Base-by-base conservation (phyloP, 208 protist species). In the Leishmania amazonensis region DNA sequence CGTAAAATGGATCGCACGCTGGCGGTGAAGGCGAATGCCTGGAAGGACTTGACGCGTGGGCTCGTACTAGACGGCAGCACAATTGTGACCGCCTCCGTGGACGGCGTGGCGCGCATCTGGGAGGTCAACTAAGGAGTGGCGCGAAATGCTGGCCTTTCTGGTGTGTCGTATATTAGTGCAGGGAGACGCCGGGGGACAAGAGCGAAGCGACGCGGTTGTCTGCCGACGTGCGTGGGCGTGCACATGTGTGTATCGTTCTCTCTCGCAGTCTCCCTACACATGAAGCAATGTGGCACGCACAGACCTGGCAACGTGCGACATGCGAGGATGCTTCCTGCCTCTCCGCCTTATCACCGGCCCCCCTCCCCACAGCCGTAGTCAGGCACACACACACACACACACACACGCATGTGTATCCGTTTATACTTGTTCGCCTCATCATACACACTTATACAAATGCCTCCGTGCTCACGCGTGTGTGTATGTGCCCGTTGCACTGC, bases 21-120 rank as follows among this genome's bases (percentile, higher is more conserved):
- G 72, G 90, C 93, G 42, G 82, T 85, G 1, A 94, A 92, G 72
- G 78, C 90, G 47, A 93, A 93, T 60, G 94, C 94, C 28, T 97
- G 93, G 94, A 94, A 94, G 77, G 93, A 95, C 68, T 82, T 97
- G 31, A 97, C 94, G 35, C 90, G 94, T 49, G 94, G 94, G 3
- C 85, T 97, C n/a, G 89, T 95, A 51, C 93, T 97, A 60, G 92
- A 95, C 62, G 90, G 83, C 35, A 91, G 93, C 77, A 81, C 82
- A 6, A 88, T 97, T 53, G 89, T 97, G 40, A 97, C 91, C 31
- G 94, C 94, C 15, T 97, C 94, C 67, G 94, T 95, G 24, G 94
- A 97, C 84, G 94, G 94, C 17, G 88, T 95, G 31, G 85, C 93
- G 24, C 87, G 94, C 38, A 96, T 96, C 77, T 97, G 94, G 93